Evolutionary conservation across 31 red algal genomes (phyloP), one percentile per base, ranked within the genome.

Genomic region (Odonthalia washingtoniensis): DNA sequence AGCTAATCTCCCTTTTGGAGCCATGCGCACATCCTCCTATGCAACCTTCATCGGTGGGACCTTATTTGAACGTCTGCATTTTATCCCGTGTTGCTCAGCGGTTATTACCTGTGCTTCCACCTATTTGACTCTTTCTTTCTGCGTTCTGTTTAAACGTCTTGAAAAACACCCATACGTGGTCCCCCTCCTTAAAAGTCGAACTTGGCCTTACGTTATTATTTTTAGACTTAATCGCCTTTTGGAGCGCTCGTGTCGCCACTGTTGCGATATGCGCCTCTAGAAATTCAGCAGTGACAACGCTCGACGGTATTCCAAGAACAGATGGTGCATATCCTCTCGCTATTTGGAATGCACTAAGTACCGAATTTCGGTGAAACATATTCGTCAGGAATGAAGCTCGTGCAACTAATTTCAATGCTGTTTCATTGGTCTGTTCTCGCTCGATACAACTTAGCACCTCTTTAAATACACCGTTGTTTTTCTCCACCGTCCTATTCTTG

Each of bases 111-210:
- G 67, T 0, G 80, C 80, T 17, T 30, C 41, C 2, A 83, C 64
- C 80, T 40, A 83, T 70, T 44, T 4, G 0, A 83, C 80, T 0
- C 53, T 30, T n/a, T 83, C n/a, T n/a, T n/a, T n/a, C n/a, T n/a
- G n/a, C 80, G 37, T 83, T 83, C 64, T 83, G 80, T 35, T 83
- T 70, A 43, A 41, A 83, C n/a, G n/a, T n/a, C n/a, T n/a, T n/a
- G n/a, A n/a, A 1, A 65, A 61, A 53, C 3, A 60, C 41, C 75
- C 75, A 79, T 2, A 79, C 45, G 3, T 79, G 18, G 36, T 2
- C 4, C 3, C 40, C 40, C 4, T 3, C 24, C 45, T 79, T 79
- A 3, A 79, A 3, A 4, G 42, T 4, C 18, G 41, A 46, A 5
- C 9, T 12, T 77, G 14, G 24, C 18, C 46, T 2, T 5, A 79